Percentiles rank a stretch among this genome's conserved stretches.
These are phyloP conservation scores for Oryza punctata DNA, from an alignment of 176 grass and related monocot genomes.

Conservation along the genomic window DNA sequence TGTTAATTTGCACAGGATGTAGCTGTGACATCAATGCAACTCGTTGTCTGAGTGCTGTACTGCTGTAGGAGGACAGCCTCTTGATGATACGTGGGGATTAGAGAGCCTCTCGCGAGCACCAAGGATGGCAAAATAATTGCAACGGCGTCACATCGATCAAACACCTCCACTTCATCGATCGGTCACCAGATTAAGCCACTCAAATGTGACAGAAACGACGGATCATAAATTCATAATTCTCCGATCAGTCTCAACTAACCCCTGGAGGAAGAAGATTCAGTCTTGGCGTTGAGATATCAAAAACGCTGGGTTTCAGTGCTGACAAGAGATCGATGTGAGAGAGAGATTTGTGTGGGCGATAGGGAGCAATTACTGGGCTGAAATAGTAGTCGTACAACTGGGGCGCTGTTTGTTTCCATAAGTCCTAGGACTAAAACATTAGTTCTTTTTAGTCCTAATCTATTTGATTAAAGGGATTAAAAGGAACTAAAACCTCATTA, in stretches of 20 bases:
- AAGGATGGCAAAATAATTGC: slow-evolving; percentile 30
- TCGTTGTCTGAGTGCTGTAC: background rate
- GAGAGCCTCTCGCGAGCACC: background rate
- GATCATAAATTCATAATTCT: background rate
- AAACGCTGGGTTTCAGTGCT: background rate
- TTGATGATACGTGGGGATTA: background rate
- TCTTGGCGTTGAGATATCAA: background rate
- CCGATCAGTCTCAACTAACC: background rate
- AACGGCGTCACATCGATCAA: background rate
- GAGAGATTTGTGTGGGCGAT: background rate
- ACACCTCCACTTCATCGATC: background rate
- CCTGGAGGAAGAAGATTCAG: too few species aligned
- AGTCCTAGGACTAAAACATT: too few species aligned
- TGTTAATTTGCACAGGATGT: background rate
- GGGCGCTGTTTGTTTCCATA: too few species aligned
- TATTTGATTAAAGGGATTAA: too few species aligned
- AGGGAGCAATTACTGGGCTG: slow-evolving; percentile 8
- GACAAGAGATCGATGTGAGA: slow-evolving; percentile 5
- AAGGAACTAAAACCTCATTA: too few species aligned
- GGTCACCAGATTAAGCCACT: background rate
- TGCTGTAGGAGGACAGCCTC: background rate
- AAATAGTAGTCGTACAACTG: background rate
- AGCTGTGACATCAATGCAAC: background rate
- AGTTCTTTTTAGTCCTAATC: too few species aligned
- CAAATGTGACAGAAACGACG: background rate